phyloP scores from a whole-genome alignment of 2,329 filamentous ascomycete genomes.

The Aspergillus sp. region DNA sequence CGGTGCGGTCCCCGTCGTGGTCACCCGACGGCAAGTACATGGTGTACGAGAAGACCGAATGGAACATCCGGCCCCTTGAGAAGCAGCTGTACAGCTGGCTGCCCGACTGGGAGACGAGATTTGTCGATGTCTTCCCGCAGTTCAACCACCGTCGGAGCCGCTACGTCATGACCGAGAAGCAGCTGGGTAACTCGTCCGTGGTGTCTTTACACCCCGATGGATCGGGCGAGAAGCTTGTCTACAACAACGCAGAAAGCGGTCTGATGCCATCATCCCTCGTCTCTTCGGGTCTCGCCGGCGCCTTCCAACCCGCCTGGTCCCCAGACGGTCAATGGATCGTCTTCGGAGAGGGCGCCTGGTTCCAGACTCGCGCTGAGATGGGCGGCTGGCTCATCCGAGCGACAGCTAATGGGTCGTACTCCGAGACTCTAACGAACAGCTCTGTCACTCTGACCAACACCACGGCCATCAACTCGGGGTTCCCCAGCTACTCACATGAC shows the following conservation, averaged over 20 bases:
- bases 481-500: constrained; percentile 41
- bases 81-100: constrained; percentile 43
- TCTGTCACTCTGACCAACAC: constrained; percentile 15
- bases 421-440: constrained; percentile 34
- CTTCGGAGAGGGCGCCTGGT: constrained; percentile 44
- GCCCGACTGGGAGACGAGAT: constrained; percentile 42
- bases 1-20: constrained; percentile 26
- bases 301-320: constrained; percentile 43
- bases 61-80: constrained; percentile 32
- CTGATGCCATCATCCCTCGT: constrained; percentile 20
- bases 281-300: constrained; percentile 31
- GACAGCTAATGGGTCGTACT: constrained; percentile 23
- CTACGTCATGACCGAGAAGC: constrained; percentile 40
- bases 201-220: constrained; percentile 31
- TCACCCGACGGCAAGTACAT: constrained; percentile 31
- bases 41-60: constrained; percentile 25
- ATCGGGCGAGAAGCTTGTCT: constrained; percentile 25
- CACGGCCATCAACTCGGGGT: constrained; percentile 35
- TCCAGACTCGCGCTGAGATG: constrained; percentile 30
- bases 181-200: constrained; percentile 41
- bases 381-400: constrained; percentile 23
- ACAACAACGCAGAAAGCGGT: constrained; percentile 20
- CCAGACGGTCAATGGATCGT: constrained; percentile 39
- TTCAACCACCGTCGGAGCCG: constrained; percentile 23
- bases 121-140: constrained; percentile 45